phyloP scores from a whole-genome alignment of 306 rosid species.

The Vigna hirtella region DNA sequence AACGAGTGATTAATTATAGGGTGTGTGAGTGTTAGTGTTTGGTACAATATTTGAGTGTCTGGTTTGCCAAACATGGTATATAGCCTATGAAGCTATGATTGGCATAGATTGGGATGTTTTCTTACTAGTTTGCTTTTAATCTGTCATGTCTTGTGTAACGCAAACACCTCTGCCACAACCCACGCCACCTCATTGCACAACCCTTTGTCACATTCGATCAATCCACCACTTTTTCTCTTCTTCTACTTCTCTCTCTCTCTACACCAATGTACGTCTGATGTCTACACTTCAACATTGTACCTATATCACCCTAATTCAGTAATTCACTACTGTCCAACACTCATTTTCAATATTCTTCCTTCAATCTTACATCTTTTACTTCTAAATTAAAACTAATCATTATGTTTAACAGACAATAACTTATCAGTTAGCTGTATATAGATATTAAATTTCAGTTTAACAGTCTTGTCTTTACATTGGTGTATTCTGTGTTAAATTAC shows the following conservation, averaged over 20 bases:
- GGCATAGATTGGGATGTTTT: slow-evolving; percentile 50
- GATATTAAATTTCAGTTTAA: neutral
- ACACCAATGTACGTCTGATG: neutral
- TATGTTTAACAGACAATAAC: too few relatives aligned
- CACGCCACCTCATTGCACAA: slow-evolving; percentile 27
- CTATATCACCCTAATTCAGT: neutral
- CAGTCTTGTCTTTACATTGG: neutral
- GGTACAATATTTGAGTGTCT: too few relatives aligned
- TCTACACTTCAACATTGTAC: slow-evolving; percentile 8
- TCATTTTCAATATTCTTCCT: neutral
- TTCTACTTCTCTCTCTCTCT: slow-evolving; percentile 32
- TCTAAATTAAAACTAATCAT: too few relatives aligned
- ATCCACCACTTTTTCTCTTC: neutral
- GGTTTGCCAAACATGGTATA: slow-evolving; percentile 65
- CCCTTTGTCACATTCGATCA: slow-evolving; percentile 26
- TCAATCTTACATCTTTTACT: neutral
- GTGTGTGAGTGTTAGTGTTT: too few relatives aligned
- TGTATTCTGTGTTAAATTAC: neutral
- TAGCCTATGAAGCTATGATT: slow-evolving; percentile 58
- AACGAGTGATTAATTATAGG: too few relatives aligned
- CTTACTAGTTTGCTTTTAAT: slow-evolving; percentile 33
- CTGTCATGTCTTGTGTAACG: slow-evolving; percentile 34
- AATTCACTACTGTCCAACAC: neutral
- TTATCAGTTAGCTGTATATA: too few relatives aligned
- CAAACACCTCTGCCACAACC: slow-evolving; percentile 41